Base-by-base conservation (phyloP, 495 filamentous ascomycete genomes). In the Aspergillus panamensis region DNA sequence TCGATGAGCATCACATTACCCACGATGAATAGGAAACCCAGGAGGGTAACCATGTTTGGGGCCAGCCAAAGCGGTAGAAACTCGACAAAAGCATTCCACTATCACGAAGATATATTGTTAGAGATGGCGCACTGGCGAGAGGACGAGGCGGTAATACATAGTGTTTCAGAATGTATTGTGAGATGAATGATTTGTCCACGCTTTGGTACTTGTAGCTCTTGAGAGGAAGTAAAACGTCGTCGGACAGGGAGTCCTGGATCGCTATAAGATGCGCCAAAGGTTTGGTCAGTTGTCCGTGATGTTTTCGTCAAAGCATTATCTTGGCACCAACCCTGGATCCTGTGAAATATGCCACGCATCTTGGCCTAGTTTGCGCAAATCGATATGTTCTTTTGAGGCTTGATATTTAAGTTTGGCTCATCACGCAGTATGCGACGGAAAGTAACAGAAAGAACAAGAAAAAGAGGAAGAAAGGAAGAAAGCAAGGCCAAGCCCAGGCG, bases 41-140 rank as follows among this genome's bases (percentile, higher is more conserved):
- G 69, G 8, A 98, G 84, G 62, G 94, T 98, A 35, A 98, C 93
- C 84, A 96, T 92, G 69, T 98, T 98, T 8, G 94, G 94, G 12
- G 95, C 95, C 32, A 98, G 80, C 91, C 92, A 98, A 82, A 96
- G 72, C 55, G 94, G 94, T 62, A 98, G 73, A 32, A 97, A 71
- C 70, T 96, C 84, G 59, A 97, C 95, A 64, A 94, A 94, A 48
- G 87, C 91, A 83, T 96, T 97, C 94, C 94, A 98, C 93, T 97
- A 58, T 54, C 32, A 16, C 31, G 10, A 37, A 20, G 51, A 12
- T 42, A 32, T 63, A 31, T 48, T 42, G 55, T 66, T 32, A 60
- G 56, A 60, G 14, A 44, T 2, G 48, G 20, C 6, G 44, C 13
- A 21, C 14, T 3, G 19, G 29, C 21, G 17, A 47, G 16, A 21